A percentile compares a stretch with the other conserved stretches of the same genome.
phyloP scores from a whole-genome alignment of 2,329 filamentous ascomycete genomes.

The Leptographium wingfieldii region DNA sequence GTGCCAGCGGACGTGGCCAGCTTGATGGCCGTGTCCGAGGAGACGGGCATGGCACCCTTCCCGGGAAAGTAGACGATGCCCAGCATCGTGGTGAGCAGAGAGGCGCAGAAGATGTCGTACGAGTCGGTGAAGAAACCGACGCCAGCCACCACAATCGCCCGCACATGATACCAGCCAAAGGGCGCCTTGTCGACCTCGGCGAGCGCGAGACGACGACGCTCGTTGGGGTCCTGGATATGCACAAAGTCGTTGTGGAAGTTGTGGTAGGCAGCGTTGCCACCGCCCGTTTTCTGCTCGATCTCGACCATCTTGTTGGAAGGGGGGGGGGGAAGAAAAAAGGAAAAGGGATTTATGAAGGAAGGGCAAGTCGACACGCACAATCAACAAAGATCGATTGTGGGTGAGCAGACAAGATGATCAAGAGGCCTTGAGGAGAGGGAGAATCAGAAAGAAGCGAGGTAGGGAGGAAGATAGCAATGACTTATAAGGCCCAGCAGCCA shows the following conservation, averaged over 20 bases:
- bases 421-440: neutral
- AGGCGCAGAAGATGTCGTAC: conserved; percentile 72
- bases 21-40: conserved; percentile 71
- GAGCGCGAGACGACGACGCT: conserved; percentile 66
- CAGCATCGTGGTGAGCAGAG: conserved; percentile 60
- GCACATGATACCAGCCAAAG: conserved; percentile 75
- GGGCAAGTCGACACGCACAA: conserved; percentile 1
- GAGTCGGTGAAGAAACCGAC: conserved; percentile 78
- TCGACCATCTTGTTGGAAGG: conserved; percentile 10
- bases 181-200: conserved; percentile 72
- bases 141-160: conserved; percentile 64
- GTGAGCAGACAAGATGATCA: conserved; percentile 2
- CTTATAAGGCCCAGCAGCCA: neutral
- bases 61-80: conserved; percentile 63
- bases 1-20: conserved; percentile 73
- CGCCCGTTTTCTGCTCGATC: conserved; percentile 34
- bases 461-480: neutral
- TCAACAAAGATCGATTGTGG: conserved; percentile 1
- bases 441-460: neutral
- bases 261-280: conserved; percentile 59
- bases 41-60: conserved; percentile 47
- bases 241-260: conserved; percentile 49
- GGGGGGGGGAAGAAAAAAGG: neutral
- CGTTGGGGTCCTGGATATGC: conserved; percentile 56
- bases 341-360: neutral